Evolutionary conservation across 345 rosid species (phyloP).

Genomic region (Boechera retrofracta): DNA sequence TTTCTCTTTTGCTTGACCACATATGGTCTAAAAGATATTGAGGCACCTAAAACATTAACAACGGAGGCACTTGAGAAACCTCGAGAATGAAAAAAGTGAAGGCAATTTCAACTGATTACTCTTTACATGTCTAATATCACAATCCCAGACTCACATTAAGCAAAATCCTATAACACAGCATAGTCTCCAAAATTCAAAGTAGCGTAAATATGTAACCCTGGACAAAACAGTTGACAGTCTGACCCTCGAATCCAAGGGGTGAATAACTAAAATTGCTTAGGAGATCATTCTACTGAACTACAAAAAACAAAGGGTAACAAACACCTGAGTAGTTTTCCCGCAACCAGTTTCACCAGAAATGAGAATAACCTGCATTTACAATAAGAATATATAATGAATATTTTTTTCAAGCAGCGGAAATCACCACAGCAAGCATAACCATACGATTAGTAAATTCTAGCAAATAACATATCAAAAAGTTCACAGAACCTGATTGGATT

Average conservation of each 20-base stretch:
- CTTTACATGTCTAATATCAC: slow-evolving; percentile 10
- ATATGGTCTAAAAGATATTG: slow-evolving; percentile 82
- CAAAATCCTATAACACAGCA: slow-evolving; percentile 7
- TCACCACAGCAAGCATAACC: background rate
- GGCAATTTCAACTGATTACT: background rate
- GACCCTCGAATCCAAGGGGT: background rate
- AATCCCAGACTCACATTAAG: background rate
- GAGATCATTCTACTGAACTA: slow-evolving; percentile 1
- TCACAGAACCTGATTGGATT: slow-evolving; percentile 74
- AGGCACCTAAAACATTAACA: slow-evolving; percentile 66
- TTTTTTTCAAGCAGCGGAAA: background rate
- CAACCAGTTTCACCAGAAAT: slow-evolving; percentile 90
- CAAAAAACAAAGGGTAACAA: slow-evolving; percentile 30
- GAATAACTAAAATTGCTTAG: background rate
- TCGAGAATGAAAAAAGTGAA: background rate
- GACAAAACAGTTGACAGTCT: background rate
- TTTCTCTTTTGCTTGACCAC: slow-evolving; percentile 71
- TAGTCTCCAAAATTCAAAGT: background rate
- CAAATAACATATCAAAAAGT: slow-evolving; percentile 29
- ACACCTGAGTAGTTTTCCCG: slow-evolving; percentile 90
- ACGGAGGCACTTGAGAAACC: slow-evolving; percentile 10
- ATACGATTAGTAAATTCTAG: slow-evolving; percentile 9
- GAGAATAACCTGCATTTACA: slow-evolving; percentile 63
- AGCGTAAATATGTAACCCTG: background rate
- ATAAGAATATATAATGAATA: slow-evolving; percentile 5